A percentile compares a stretch with the other conserved stretches of the same genome.
Conservation (phyloP, 208 protist species). For the Porcisia hertigi region DNA sequence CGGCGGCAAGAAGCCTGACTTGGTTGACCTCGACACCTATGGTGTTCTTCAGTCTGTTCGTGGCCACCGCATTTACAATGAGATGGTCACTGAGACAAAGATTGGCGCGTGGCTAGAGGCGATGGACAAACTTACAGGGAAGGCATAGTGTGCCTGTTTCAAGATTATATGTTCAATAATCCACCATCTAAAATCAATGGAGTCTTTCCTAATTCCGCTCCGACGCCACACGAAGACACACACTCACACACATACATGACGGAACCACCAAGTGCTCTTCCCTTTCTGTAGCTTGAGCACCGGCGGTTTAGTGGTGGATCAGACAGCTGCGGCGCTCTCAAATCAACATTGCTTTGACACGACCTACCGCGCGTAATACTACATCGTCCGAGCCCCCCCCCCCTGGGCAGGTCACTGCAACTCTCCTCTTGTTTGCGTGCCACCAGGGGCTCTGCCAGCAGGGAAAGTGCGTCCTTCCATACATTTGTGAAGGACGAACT, state of each 20-base stretch:
- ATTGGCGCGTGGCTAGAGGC: conserved; percentile 65
- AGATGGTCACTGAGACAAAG: conserved; percentile 63
- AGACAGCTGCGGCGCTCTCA: too few relatives aligned
- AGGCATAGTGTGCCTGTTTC: conserved; percentile 15
- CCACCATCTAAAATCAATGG: background rate
- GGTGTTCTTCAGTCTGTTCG: conserved; percentile 88
- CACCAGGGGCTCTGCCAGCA: background rate
- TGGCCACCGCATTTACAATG: conserved; percentile 83
- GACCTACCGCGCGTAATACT: background rate
- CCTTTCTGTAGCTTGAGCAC: background rate
- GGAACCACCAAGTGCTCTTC: background rate
- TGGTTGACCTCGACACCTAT: conserved; percentile 89
- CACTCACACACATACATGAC: background rate
- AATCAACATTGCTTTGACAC: background rate
- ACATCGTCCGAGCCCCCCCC: too few relatives aligned
- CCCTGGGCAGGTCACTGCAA: too few relatives aligned
- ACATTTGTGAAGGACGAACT: too few relatives aligned
- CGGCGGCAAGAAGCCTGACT: conserved; percentile 81
- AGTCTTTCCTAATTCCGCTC: background rate
- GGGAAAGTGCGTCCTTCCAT: background rate
- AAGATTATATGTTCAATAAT: background rate
- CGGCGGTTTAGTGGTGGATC: background rate
- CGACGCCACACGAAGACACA: background rate
- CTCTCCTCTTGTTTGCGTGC: background rate
- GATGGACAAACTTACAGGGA: conserved; percentile 53